These are phyloP conservation scores for Hysterangium stoloniferum DNA, from an alignment of 768 basidiomycete species.

Conservation along the genomic window DNA sequence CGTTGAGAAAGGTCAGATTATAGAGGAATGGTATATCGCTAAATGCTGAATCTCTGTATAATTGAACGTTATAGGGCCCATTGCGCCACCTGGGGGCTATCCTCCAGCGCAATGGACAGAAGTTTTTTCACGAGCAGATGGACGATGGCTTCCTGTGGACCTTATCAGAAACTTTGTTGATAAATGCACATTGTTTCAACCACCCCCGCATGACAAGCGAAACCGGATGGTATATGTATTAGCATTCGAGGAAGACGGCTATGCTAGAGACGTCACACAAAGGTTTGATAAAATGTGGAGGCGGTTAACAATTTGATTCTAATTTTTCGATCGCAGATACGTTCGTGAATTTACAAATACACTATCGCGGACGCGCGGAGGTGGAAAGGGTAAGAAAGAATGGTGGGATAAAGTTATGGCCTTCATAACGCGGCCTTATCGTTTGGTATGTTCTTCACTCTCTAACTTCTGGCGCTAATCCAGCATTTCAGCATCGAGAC, in stretches of 20 bases:
- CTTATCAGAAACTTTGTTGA: constrained; percentile 76
- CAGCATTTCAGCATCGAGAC: constrained; percentile 65
- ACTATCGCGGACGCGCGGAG: constrained; percentile 62
- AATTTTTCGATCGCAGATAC: constrained; percentile 1
- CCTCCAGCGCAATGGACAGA: constrained; percentile 97
- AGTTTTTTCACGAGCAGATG: constrained; percentile 88
- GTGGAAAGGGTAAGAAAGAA: constrained; percentile 56
- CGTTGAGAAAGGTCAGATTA: constrained; percentile 8
- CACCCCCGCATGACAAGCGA: constrained; percentile 43
- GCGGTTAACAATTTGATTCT: neutral
- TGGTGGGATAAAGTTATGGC: constrained; percentile 81
- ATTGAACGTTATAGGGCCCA: neutral
- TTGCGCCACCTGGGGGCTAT: constrained; percentile 26
- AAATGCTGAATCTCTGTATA: neutral
- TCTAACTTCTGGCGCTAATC: constrained; percentile 13
- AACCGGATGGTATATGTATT: constrained; percentile 92
- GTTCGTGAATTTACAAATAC: constrained; percentile 26
- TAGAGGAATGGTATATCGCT: too few species aligned
- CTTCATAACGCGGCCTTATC: constrained; percentile 65
- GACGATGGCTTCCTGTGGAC: constrained; percentile 89
- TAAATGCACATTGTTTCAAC: constrained; percentile 75
- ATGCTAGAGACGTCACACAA: constrained; percentile 83
- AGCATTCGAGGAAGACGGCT: constrained; percentile 91
- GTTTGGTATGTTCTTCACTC: constrained; percentile 48
- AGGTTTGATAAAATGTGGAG: constrained; percentile 55